Conservation (phyloP, 2,329 filamentous ascomycete species). For the Apiospora marii region DNA sequence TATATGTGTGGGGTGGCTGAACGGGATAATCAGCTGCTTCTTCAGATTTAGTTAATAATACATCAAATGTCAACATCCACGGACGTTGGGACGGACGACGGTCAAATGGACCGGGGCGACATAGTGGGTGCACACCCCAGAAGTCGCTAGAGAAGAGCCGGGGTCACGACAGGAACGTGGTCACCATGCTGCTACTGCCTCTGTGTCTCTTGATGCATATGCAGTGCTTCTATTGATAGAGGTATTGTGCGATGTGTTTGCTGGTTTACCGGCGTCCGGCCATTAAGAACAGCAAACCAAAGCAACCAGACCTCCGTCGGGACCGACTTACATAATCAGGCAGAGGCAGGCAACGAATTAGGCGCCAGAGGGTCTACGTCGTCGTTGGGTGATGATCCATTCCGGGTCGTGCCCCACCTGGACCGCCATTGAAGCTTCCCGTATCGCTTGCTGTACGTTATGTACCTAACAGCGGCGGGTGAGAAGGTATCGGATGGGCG, state of each 20-base stretch:
- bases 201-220: neutral
- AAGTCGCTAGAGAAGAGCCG: neutral
- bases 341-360: neutral
- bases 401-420: conserved; percentile 4
- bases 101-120: neutral
- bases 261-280: neutral
- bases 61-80: neutral
- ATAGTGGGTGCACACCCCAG: neutral
- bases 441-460: neutral
- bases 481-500: neutral
- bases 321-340: conserved; percentile 9
- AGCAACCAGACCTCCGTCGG: no score
- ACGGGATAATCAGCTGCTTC: neutral
- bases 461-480: neutral
- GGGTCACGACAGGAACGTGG: conserved; percentile 5
- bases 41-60: neutral
- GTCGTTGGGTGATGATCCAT: neutral
- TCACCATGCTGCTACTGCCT: neutral
- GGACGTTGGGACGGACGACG: neutral
- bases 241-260: neutral
- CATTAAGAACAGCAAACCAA: neutral
- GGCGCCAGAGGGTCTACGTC: conserved; percentile 11
- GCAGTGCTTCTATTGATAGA: neutral
- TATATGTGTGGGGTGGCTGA: neutral
- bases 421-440: conserved; percentile 15